Evolutionary conservation across 164 flowering plant species (phyloP).

Genomic region (Piper longum): DNA sequence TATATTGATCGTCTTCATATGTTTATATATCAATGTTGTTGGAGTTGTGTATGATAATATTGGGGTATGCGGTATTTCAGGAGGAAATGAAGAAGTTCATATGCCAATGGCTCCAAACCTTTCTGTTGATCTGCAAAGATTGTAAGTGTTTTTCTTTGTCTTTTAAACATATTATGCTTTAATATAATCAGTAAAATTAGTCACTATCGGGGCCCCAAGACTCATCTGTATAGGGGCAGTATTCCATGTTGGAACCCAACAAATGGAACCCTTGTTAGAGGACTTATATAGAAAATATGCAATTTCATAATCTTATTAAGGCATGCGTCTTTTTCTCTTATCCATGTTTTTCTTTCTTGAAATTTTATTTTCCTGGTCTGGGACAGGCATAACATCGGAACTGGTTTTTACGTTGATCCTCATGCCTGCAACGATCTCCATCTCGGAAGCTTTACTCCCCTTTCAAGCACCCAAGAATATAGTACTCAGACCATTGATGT

Average conservation of each 20-base stretch:
- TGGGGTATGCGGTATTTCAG: neutral
- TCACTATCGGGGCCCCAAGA: too few relatives aligned
- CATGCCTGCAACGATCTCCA: slow-evolving; percentile 10
- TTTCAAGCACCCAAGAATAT: slow-evolving; percentile 6
- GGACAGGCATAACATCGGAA: slow-evolving; percentile 5
- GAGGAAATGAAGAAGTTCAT: slow-evolving; percentile 23
- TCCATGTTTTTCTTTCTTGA: neutral
- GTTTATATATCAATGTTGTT: too few relatives aligned
- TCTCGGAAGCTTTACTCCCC: slow-evolving; percentile 12
- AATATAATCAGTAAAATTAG: too few relatives aligned
- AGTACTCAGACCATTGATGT: slow-evolving; percentile 4
- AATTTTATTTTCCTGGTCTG: neutral
- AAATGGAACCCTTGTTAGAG: too few relatives aligned
- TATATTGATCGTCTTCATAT: neutral
- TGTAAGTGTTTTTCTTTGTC: slow-evolving; percentile 7
- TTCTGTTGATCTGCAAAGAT: slow-evolving; percentile 11
- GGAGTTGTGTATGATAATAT: neutral
- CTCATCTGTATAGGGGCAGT: too few relatives aligned
- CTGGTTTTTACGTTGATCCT: slow-evolving; percentile 10
- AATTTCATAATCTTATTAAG: neutral
- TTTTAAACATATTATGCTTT: too few relatives aligned
- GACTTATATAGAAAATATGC: too few relatives aligned
- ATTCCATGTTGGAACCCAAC: too few relatives aligned
- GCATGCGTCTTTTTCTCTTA: too few relatives aligned
- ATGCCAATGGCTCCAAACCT: slow-evolving; percentile 9